Base-by-base conservation (phyloP, 164 flowering plant species). In the Euptelea pleiosperma region DNA sequence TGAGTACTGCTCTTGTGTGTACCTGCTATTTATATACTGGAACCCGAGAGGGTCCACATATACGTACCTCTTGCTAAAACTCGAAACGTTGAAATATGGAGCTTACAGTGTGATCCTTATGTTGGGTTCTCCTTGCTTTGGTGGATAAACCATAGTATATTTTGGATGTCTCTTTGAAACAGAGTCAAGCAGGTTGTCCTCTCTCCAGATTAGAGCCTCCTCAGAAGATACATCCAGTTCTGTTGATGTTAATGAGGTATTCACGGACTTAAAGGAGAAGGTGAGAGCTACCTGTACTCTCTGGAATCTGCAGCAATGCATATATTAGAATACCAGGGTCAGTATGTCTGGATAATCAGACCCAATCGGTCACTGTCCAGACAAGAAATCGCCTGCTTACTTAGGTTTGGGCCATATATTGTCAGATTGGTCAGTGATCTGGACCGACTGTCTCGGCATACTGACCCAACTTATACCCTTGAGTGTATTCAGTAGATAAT, bases 191-290 rank as follows among this genome's bases (percentile, higher is more conserved):
- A 75, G 83, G 74, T 63, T 75, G 62, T 59, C 84, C 60, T 55
- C 62, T 58, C 72, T 77, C 52, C 77, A 57, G 40, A 66, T 70
- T 50, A 79, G 82, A 68, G 91, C 94, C 43, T 67, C 95, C 40
- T 77, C 86, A 52, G 87, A 82, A 19, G 93, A 86, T 50, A 45
- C 81, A 48, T 69, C 92, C 8, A 7, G 70, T 52, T 37, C 91
- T 9, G 36, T 72, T 60, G 88, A 88, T 62, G 62, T 83, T n/a
- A 68, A 64, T 35, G 94, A 88, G 68, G 43, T 91, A 24, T 69
- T 88, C 45, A 43, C 77, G 3, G 98, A 84, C 74, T 72, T 91
- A 62, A 84, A 91, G 75, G 89, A 73, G 69, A 91, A 88, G 93
- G 98, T 88, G 37, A 76, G 59, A 25, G 31, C 14, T 6, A 29